Conservation (phyloP, 2,329 filamentous ascomycete species). For the Fusarium subtropicale region DNA sequence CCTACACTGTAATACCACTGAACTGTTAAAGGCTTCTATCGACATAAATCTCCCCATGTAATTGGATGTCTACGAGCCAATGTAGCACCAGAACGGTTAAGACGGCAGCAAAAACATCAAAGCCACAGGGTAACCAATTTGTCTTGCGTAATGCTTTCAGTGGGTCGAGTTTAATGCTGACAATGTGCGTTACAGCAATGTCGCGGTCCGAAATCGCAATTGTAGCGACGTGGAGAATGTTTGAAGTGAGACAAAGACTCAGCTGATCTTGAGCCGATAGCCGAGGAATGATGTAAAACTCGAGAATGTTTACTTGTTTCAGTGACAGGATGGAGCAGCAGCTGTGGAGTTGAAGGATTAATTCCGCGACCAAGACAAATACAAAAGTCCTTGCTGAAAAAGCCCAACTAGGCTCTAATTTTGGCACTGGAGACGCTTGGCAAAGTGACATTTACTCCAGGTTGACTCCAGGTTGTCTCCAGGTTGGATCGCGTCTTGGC, state of each 20-base stretch:
- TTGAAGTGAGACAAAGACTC: conserved; percentile 17
- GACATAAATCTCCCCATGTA: too few species aligned
- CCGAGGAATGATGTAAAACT: conserved; percentile 18
- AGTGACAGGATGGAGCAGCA: not conserved
- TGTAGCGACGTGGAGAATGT: conserved; percentile 11
- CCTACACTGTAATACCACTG: too few species aligned
- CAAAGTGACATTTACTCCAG: not conserved
- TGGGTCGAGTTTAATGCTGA: not conserved
- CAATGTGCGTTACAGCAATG: conserved; percentile 5
- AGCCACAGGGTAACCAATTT: not conserved
- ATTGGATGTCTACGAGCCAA: too few species aligned
- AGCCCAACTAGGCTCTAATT: not conserved
- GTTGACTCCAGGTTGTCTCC: not conserved
- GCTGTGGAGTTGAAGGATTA: not conserved
- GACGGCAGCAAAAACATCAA: not conserved
- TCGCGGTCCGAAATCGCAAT: conserved; percentile 3
- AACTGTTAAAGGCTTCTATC: too few species aligned
- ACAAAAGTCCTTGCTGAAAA: too few species aligned
- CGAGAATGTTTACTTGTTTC: conserved; percentile 16
- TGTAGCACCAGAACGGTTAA: not conserved
- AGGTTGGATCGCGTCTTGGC: not conserved
- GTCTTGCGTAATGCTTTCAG: not conserved
- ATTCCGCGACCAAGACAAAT: too few species aligned
- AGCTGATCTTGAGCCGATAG: conserved; percentile 19
- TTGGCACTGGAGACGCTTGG: not conserved